A percentile compares a stretch with the other conserved stretches of the same genome.
phyloP scores from a whole-genome alignment of 306 rosid genomes.

The Senna tora region DNA sequence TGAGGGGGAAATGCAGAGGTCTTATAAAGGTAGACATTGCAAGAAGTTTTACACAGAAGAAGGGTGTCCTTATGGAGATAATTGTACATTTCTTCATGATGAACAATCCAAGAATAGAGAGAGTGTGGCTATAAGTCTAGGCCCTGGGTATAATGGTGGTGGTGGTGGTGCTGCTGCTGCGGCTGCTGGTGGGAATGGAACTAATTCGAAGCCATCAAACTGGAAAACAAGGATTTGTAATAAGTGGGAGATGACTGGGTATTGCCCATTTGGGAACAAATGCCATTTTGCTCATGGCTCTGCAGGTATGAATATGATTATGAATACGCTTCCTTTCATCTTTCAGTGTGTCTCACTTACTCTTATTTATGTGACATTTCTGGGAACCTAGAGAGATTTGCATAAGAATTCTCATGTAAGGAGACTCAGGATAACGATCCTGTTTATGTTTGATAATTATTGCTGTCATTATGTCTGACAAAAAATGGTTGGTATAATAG shows the following conservation, averaged over 20 bases:
- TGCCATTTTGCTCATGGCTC: slow-evolving; percentile 98
- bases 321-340: not conserved
- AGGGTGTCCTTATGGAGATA: slow-evolving; percentile 96
- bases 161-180: too few species aligned
- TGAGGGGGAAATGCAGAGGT: slow-evolving; percentile 63
- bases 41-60: slow-evolving; percentile 95
- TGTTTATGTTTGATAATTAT: too few species aligned
- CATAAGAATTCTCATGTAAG: not conserved
- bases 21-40: slow-evolving; percentile 90
- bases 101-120: slow-evolving; percentile 89
- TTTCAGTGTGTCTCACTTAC: not conserved
- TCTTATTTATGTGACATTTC: not conserved
- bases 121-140: slow-evolving; percentile 95
- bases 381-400: not conserved
- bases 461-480: too few species aligned
- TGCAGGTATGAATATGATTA: slow-evolving; percentile 56
- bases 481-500: too few species aligned
- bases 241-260: slow-evolving; percentile 97
- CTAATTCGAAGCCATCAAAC: slow-evolving; percentile 83
- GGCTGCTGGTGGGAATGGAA: slow-evolving; percentile 52
- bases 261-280: slow-evolving; percentile 94
- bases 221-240: slow-evolving; percentile 98
- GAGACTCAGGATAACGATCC: not conserved
- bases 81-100: slow-evolving; percentile 90
- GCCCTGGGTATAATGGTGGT: slow-evolving; percentile 79